Evolutionary conservation across 768 basidiomycete species (phyloP).

Genomic region (Cystoderma amianthinum): DNA sequence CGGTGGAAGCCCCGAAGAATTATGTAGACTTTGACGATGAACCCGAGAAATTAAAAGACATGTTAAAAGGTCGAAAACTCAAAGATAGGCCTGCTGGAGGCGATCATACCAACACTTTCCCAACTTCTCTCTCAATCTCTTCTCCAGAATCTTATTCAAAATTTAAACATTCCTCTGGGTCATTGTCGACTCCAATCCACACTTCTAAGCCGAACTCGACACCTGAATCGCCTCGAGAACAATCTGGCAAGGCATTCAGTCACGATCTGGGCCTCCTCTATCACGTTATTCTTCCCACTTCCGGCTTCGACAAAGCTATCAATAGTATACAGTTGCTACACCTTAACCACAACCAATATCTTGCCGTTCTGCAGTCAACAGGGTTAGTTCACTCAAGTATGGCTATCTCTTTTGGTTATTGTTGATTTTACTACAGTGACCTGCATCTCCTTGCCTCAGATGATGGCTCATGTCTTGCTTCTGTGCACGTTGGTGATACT

Average conservation of each 20-base stretch:
- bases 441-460: slow-evolving; percentile 43
- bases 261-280: slow-evolving; percentile 24
- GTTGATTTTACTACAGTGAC: slow-evolving; percentile 27
- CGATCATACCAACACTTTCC: slow-evolving; percentile 9
- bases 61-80: slow-evolving; percentile 50
- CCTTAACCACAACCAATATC: slow-evolving; percentile 30
- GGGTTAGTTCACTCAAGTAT: slow-evolving; percentile 60
- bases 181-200: no score
- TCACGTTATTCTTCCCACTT: slow-evolving; percentile 41
- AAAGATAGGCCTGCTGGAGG: slow-evolving; percentile 27
- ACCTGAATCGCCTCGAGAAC: slow-evolving; percentile 28
- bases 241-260: slow-evolving; percentile 14
- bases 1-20: slow-evolving; percentile 71
- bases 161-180: no score
- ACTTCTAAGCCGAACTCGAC: slow-evolving; percentile 31
- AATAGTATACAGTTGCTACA: slow-evolving; percentile 30
- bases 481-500: slow-evolving; percentile 18
- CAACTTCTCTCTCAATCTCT: not conserved
- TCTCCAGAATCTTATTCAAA: no score
- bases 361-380: slow-evolving; percentile 53
- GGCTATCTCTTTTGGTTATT: not conserved
- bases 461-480: slow-evolving; percentile 37
- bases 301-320: slow-evolving; percentile 31
- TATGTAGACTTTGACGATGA: slow-evolving; percentile 82
- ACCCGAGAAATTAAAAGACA: slow-evolving; percentile 64